Evolutionary conservation across 179 eudicot species (phyloP).

Genomic region (Silene noctiflora): DNA sequence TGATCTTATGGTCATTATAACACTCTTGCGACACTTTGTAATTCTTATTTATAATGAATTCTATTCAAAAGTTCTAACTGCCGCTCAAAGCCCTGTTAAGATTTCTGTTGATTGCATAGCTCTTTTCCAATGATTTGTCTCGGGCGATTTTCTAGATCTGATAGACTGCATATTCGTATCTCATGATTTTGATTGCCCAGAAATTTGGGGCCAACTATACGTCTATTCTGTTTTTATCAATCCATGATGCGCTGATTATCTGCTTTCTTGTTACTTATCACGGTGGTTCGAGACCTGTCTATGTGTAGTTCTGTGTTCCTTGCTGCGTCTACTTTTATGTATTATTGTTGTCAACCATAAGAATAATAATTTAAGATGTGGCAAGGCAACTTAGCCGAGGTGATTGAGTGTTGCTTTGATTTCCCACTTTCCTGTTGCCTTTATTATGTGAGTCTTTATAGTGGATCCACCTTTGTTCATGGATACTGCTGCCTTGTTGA

Average conservation of each 20-base stretch:
- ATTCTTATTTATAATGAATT: neutral
- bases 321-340: neutral
- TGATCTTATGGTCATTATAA: neutral
- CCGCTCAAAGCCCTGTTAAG: neutral
- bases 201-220: no score
- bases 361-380: neutral
- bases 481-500: slow-evolving; percentile 9
- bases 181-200: neutral
- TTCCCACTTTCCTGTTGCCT: slow-evolving; percentile 29
- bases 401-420: slow-evolving; percentile 11
- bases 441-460: neutral
- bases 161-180: neutral
- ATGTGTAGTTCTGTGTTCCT: neutral
- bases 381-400: slow-evolving; percentile 22
- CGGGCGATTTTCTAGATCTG: neutral
- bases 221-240: no score
- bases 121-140: neutral
- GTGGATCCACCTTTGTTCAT: slow-evolving; percentile 5
- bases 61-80: neutral
- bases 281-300: neutral
- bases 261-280: neutral
- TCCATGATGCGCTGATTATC: neutral
- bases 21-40: neutral
- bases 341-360: neutral
- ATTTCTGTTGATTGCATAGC: neutral